A percentile compares a stretch with the other conserved stretches of the same genome.
Conservation (phyloP, 1,139 yeast species). For the Geotrichum citri-aurantii region DNA sequence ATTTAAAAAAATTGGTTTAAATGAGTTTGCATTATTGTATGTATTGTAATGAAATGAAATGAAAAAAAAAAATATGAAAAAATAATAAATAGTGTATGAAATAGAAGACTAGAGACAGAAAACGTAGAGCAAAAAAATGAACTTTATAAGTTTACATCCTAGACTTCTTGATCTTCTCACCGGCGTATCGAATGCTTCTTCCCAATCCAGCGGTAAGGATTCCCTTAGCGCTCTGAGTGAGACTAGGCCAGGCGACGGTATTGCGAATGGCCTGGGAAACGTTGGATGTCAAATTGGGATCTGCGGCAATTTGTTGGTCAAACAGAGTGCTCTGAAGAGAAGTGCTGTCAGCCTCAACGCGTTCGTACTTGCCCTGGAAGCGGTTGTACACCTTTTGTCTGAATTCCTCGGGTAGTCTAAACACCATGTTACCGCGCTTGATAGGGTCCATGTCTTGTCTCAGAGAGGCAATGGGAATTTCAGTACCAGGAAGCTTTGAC, state of each 20-base stretch:
- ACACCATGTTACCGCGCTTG: constrained; percentile 38
- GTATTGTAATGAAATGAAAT: background rate
- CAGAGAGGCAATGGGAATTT: constrained; percentile 30
- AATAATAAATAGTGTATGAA: background rate
- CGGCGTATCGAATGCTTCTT: constrained; percentile 68
- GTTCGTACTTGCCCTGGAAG: constrained; percentile 30
- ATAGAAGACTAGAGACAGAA: background rate
- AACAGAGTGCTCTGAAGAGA: constrained; percentile 29
- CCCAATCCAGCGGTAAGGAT: constrained; percentile 76
- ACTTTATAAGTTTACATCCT: constrained; percentile 10
- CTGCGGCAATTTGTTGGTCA: constrained; percentile 40
- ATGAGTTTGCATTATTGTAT: background rate
- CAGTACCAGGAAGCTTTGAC: constrained; percentile 22
- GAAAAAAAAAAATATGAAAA: too few relatives aligned
- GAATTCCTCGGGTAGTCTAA: constrained; percentile 49
- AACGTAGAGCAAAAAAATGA: background rate
- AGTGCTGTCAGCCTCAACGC: constrained; percentile 6
- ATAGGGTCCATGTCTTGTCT: constrained; percentile 36
- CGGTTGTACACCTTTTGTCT: constrained; percentile 42
- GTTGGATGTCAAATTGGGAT: constrained; percentile 38
- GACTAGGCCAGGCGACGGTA: constrained; percentile 64
- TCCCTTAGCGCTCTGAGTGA: constrained; percentile 77
- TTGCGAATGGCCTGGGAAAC: constrained; percentile 46
- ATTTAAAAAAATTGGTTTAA: background rate
- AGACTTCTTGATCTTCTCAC: constrained; percentile 53